Evolutionary conservation across 768 basidiomycete genomes (phyloP).

Genomic region (Sporobolomyces phaffii): DNA sequence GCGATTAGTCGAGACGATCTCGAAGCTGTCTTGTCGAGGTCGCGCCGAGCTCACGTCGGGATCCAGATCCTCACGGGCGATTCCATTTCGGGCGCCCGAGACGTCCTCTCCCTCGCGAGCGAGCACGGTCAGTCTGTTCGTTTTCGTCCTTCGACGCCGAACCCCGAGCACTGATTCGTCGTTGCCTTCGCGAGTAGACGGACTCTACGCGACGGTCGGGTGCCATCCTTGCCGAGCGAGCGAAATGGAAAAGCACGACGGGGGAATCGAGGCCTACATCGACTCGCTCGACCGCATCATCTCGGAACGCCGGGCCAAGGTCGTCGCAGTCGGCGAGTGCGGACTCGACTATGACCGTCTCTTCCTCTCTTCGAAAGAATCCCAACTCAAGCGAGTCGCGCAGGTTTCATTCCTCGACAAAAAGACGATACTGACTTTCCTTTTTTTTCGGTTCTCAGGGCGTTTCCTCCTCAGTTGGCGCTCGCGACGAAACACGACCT

Average conservation of each 20-base stretch:
- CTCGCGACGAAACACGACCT: conserved; percentile 66
- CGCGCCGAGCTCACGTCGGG: conserved; percentile 58
- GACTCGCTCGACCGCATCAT: conserved; percentile 55
- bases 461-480: conserved; percentile 60
- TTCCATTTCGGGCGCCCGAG: conserved; percentile 59
- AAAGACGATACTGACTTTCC: not conserved
- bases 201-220: conserved; percentile 66
- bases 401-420: not conserved
- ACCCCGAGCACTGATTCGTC: conserved; percentile 2
- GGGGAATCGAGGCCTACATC: conserved; percentile 61
- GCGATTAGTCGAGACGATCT: conserved; percentile 56
- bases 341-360: conserved; percentile 75
- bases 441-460: too few relatives aligned
- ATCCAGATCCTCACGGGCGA: conserved; percentile 73
- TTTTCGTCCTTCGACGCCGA: too few relatives aligned
- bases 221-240: conserved; percentile 70
- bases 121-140: conserved; percentile 51
- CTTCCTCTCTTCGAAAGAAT: conserved; percentile 58
- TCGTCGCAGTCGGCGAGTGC: conserved; percentile 60
- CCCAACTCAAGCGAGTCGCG: conserved; percentile 48
- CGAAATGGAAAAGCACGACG: conserved; percentile 59
- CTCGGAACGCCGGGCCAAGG: not conserved
- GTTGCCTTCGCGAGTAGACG: conserved; percentile 45
- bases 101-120: conserved; percentile 60
- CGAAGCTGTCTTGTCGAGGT: conserved; percentile 55